A percentile compares a stretch with the other conserved stretches of the same genome.
Conservation (phyloP, 805 yeast genomes). For the Lipomyces spencermartinsiae region DNA sequence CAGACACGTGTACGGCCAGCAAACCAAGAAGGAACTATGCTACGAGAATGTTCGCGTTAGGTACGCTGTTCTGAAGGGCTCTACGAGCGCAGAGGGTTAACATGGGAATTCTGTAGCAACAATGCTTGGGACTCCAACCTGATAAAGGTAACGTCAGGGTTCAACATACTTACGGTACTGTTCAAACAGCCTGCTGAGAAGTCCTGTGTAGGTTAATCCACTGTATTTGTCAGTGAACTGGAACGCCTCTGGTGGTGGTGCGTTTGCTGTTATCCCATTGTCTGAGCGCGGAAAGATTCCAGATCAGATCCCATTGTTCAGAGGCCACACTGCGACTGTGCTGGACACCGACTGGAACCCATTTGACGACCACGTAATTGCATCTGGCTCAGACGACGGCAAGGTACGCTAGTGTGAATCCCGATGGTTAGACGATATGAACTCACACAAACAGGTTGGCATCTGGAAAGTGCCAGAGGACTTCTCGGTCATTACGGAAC, state of each 20-base stretch:
- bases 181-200: conserved; percentile 7
- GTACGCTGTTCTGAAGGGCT: conserved; percentile 32
- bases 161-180: conserved; percentile 19
- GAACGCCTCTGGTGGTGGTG: conserved; percentile 97
- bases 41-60: conserved; percentile 64
- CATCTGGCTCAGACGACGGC: conserved; percentile 82
- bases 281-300: conserved; percentile 89
- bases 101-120: conserved; percentile 59
- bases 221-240: conserved; percentile 85
- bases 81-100: background rate
- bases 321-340: conserved; percentile 96
- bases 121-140: conserved; percentile 97
- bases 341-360: conserved; percentile 97
- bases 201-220: conserved; percentile 63
- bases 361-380: conserved; percentile 74
- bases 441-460: conserved; percentile 53
- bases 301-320: conserved; percentile 87
- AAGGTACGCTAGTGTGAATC: conserved; percentile 47
- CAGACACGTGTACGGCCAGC: conserved; percentile 95
- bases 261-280: conserved; percentile 91
- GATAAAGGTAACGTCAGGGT: conserved; percentile 55
- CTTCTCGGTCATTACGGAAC: conserved; percentile 68
- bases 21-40: conserved; percentile 71
- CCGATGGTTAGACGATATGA: conserved; percentile 43
- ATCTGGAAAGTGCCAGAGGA: conserved; percentile 88